phyloP scores from a whole-genome alignment of 352 stramenopile genomes.

The Phytophthora sp. region DNA sequence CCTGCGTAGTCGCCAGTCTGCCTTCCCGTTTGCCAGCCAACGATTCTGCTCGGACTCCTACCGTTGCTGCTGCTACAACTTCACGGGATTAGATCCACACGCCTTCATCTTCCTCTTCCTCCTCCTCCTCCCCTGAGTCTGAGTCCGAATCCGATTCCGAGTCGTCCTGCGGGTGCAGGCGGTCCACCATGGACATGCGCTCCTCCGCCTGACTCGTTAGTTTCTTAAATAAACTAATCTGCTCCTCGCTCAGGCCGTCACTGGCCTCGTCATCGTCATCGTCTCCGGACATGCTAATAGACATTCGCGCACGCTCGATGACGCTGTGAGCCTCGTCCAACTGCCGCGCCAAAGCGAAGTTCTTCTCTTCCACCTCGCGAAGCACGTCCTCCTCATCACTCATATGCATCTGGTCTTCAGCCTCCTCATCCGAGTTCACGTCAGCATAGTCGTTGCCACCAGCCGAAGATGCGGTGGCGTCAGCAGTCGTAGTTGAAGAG shows the following conservation, averaged over 20 bases:
- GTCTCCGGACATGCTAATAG: slow-evolving; percentile 84
- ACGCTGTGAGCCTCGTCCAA: slow-evolving; percentile 85
- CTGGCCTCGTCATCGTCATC: slow-evolving; percentile 68
- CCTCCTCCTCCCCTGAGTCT: slow-evolving; percentile 60
- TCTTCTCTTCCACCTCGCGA: slow-evolving; percentile 82
- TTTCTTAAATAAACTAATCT: slow-evolving; percentile 94
- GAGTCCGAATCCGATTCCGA: slow-evolving; percentile 83
- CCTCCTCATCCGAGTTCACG: slow-evolving; percentile 82
- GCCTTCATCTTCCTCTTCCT: slow-evolving; percentile 69
- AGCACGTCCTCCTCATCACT: slow-evolving; percentile 78
- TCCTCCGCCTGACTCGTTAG: slow-evolving; percentile 87
- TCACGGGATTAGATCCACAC: slow-evolving; percentile 82
- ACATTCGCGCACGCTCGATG: slow-evolving; percentile 84
- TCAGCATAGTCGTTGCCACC: slow-evolving; percentile 79
- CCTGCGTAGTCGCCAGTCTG: slow-evolving; percentile 10
- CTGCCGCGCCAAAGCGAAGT: slow-evolving; percentile 85
- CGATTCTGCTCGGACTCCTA: slow-evolving; percentile 7
- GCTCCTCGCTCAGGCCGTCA: slow-evolving; percentile 77
- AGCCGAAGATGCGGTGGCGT: slow-evolving; percentile 41
- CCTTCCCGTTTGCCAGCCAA: slow-evolving; percentile 25
- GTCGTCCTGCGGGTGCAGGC: slow-evolving; percentile 76
- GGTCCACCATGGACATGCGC: slow-evolving; percentile 86
- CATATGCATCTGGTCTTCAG: slow-evolving; percentile 78
- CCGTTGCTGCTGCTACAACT: slow-evolving; percentile 25
- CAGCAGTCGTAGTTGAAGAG: slow-evolving; percentile 40